These are phyloP conservation scores for Paraglomus occultum DNA, from an alignment of 192 early-diverging fungal genomes.

Conservation along the genomic window DNA sequence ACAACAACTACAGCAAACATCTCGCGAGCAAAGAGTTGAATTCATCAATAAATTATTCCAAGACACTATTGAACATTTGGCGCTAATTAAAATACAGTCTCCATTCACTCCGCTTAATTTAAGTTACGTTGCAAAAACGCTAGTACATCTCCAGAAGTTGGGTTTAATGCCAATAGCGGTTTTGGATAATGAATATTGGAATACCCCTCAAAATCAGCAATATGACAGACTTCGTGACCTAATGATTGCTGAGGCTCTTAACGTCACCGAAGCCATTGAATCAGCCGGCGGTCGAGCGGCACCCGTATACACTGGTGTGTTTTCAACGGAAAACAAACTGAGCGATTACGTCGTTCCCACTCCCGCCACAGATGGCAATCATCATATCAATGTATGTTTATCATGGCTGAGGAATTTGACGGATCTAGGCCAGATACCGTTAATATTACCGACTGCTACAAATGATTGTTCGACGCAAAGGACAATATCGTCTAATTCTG, in stretches of 20 bases:
- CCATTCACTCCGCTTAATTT: slow-evolving; percentile 45
- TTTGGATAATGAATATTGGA: slow-evolving; percentile 56
- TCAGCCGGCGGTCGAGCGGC: slow-evolving; percentile 66
- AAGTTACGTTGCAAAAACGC: slow-evolving; percentile 46
- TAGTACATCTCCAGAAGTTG: slow-evolving; percentile 64
- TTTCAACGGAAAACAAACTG: slow-evolving; percentile 32
- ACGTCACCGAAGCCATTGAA: slow-evolving; percentile 71
- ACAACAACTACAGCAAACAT: not conserved
- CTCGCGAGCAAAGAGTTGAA: slow-evolving; percentile 25
- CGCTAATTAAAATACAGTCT: slow-evolving; percentile 57
- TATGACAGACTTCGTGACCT: slow-evolving; percentile 31
- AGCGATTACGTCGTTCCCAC: slow-evolving; percentile 23
- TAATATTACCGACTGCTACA: slow-evolving; percentile 50
- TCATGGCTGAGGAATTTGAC: slow-evolving; percentile 58
- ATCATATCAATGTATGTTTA: slow-evolving; percentile 41
- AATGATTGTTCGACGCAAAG: slow-evolving; percentile 37
- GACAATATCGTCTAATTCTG: slow-evolving; percentile 49
- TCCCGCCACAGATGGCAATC: slow-evolving; percentile 15
- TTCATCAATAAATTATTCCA: slow-evolving; percentile 45
- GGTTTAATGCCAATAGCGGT: slow-evolving; percentile 65
- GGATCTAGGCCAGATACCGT: slow-evolving; percentile 62
- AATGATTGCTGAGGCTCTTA: slow-evolving; percentile 54
- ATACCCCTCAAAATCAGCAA: slow-evolving; percentile 6
- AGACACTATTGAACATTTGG: slow-evolving; percentile 50
- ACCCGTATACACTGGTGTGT: slow-evolving; percentile 66